A percentile compares a stretch with the other conserved stretches of the same genome.
Evolutionary conservation across 2,329 filamentous ascomycete species (phyloP).

Genomic region (Colletotrichum viniferum): DNA sequence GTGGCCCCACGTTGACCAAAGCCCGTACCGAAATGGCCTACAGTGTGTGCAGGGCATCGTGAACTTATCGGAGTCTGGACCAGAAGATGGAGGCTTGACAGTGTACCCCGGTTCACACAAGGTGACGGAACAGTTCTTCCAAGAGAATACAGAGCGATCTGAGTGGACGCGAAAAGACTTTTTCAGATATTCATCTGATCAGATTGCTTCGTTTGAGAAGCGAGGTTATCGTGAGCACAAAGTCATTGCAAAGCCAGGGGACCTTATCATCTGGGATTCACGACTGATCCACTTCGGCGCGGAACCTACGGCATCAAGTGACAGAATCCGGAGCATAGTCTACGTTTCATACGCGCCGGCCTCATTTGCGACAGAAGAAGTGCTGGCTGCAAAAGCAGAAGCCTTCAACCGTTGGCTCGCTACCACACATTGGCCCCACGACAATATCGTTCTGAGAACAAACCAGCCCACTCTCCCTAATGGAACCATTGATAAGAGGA

Average conservation of each 20-base stretch:
- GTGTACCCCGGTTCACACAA: constrained; percentile 11
- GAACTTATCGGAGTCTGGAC: constrained; percentile 24
- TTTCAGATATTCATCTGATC: not conserved
- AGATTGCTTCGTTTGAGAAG: constrained; percentile 31
- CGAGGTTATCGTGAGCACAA: constrained; percentile 35
- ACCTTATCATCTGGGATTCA: constrained; percentile 40
- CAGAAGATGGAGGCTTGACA: constrained; percentile 22
- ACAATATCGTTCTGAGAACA: constrained; percentile 37
- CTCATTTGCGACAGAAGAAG: constrained; percentile 34
- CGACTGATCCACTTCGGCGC: constrained; percentile 35
- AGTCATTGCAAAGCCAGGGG: constrained; percentile 35
- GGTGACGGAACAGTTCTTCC: not conserved
- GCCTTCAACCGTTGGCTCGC: constrained; percentile 28
- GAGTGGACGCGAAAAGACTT: not conserved
- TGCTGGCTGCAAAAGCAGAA: constrained; percentile 15
- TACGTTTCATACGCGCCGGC: constrained; percentile 40
- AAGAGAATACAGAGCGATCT: not conserved
- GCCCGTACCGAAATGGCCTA: constrained; percentile 27
- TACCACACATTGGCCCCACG: constrained; percentile 36
- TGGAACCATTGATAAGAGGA: constrained; percentile 21
- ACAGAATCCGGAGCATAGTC: constrained; percentile 36
- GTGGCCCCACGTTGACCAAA: constrained; percentile 36
- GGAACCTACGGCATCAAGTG: constrained; percentile 25
- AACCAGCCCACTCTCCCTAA: constrained; percentile 21
- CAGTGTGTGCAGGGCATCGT: constrained; percentile 33